These are phyloP conservation scores for Hyphopichia khmerensis DNA, from an alignment of 1,139 yeast genomes.

Conservation along the genomic window DNA sequence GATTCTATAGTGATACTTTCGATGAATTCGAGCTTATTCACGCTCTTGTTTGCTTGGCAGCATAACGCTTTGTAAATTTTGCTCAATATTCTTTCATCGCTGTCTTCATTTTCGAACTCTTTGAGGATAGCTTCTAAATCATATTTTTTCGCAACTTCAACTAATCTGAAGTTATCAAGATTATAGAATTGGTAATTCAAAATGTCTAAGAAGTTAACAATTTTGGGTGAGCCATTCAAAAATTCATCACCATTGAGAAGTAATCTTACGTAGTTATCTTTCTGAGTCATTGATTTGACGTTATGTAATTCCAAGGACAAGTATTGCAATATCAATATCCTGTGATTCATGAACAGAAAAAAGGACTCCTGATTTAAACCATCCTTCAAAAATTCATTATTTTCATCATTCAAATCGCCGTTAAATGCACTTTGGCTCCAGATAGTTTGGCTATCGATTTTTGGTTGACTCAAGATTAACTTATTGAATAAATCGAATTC, in stretches of 20 bases:
- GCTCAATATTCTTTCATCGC: constrained; percentile 15
- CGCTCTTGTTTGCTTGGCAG: constrained; percentile 17
- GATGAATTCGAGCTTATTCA: constrained; percentile 3
- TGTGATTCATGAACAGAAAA: constrained; percentile 58
- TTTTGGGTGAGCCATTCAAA: constrained; percentile 56
- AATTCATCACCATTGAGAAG: constrained; percentile 51
- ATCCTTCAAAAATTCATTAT: constrained; percentile 29
- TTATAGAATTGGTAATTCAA: constrained; percentile 53
- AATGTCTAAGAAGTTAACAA: constrained; percentile 68
- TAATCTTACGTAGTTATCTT: constrained; percentile 51
- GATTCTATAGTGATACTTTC: constrained; percentile 14
- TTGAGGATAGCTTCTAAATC: constrained; percentile 28
- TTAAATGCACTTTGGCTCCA: constrained; percentile 56
- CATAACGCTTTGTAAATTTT: constrained; percentile 24
- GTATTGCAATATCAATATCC: constrained; percentile 63
- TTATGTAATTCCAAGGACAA: constrained; percentile 72
- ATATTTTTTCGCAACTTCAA: constrained; percentile 37
- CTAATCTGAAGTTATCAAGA: constrained; percentile 37
- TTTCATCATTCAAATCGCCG: constrained; percentile 29
- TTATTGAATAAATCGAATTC: constrained; percentile 50
- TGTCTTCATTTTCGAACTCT: constrained; percentile 18
- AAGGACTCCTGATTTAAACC: constrained; percentile 50
- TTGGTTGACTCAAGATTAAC: constrained; percentile 54
- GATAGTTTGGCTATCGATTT: constrained; percentile 41
- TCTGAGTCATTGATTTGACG: constrained; percentile 58